Conservation (phyloP, 805 yeast genomes). For the Grigorovia transvaalensis region DNA sequence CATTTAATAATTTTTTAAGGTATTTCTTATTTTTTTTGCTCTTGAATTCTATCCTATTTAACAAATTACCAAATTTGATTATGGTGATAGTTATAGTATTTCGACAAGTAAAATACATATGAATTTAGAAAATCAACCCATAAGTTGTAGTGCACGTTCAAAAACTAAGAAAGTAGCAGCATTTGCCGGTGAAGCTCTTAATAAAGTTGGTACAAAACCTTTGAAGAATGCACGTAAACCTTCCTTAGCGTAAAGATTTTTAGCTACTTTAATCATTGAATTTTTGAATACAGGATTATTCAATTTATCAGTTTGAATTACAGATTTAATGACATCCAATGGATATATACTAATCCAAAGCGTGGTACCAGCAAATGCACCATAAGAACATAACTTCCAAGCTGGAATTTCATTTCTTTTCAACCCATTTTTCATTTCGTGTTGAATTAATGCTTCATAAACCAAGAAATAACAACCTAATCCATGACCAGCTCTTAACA, state of each 20-base stretch:
- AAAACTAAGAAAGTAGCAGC: conserved; percentile 94
- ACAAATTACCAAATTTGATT: no score
- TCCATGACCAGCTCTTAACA: conserved; percentile 78
- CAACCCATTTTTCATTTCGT: conserved; percentile 31
- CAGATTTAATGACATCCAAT: conserved; percentile 82
- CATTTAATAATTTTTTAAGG: neutral
- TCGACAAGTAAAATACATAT: no score
- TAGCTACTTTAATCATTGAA: conserved; percentile 49
- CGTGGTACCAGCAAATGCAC: conserved; percentile 84
- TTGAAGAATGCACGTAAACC: conserved; percentile 76
- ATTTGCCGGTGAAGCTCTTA: conserved; percentile 97
- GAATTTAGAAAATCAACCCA: conserved; percentile 33
- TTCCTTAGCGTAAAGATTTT: conserved; percentile 39
- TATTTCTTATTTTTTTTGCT: neutral
- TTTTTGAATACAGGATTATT: conserved; percentile 49
- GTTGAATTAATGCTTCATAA: conserved; percentile 77
- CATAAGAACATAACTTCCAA: conserved; percentile 75
- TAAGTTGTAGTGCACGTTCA: conserved; percentile 71
- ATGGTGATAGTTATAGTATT: no score
- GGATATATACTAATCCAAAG: conserved; percentile 84
- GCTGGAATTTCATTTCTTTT: conserved; percentile 72
- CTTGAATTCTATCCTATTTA: neutral
- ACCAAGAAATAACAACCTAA: conserved; percentile 82
- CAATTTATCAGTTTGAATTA: conserved; percentile 67
- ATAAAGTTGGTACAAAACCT: conserved; percentile 85